Base-by-base conservation (phyloP, 208 protist genomes). In the Phytomonas sp. region DNA sequence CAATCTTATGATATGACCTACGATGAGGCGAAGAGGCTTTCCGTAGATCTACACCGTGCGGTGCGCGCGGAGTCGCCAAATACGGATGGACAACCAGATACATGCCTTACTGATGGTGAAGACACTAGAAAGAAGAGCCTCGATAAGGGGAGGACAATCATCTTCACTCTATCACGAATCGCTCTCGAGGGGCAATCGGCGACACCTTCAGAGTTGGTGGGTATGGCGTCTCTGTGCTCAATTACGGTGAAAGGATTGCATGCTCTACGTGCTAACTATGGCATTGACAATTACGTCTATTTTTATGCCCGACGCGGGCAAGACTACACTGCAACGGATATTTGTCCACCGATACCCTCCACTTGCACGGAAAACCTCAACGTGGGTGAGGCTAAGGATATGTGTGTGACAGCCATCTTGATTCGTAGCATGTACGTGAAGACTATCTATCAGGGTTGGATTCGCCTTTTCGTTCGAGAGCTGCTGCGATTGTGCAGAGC, bases 251-350 rank as follows among this genome's bases (percentile, higher is more conserved):
- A 64, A 0, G 91, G 94, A 60, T 81, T 94, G 83, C 93, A 96
- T 70, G 82, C 81, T n/a, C 74, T 96, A 8, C 84, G 89, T 32
- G 75, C 78, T 63, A 94, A 94, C 79, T 96, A 94, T 72, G 85
- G 93, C 69, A 31, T 96, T n/a, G 91, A 96, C 73, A 77, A 69
- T 63, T 87, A 88, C 71, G 75, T 94, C 32, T 74, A 84, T 67
- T 93, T 93, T 78, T 87, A 93, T 72, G 71, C 86, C 2, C 64
- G 74, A 12, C 73, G 40, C 19, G 78, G 81, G 29, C 69, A 78
- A 49, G 70, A 94, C 84, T 94, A 94, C 76, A 14, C 52, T 0
- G 78, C 75, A 12, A 94, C 89, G 1, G 80, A 94, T 74, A 84
- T 94, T 63, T 60, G 19, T 74, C 84, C 12, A 77, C 73, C 14